A percentile compares a stretch with the other conserved stretches of the same genome.
Conservation (phyloP, 163 green algal species). For the Chlamydomonas reinhardtii region DNA sequence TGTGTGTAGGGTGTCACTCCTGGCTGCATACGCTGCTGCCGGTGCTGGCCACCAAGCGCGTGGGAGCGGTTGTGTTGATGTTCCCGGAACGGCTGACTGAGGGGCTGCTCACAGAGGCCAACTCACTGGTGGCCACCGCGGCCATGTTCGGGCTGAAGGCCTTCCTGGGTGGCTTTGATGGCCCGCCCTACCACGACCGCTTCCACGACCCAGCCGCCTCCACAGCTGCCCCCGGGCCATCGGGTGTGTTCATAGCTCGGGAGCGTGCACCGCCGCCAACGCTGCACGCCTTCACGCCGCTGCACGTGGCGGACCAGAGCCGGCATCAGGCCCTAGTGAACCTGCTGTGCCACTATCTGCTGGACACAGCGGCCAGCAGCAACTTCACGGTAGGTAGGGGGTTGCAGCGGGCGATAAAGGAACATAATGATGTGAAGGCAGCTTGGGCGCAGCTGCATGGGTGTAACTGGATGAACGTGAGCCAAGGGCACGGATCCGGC, state of each 20-base stretch:
- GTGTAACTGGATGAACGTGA: no score
- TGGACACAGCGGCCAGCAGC: background rate
- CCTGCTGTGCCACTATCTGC: slow-evolving; percentile 3
- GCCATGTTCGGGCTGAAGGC: background rate
- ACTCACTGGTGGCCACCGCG: background rate
- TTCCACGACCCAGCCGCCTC: background rate
- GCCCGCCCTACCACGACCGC: background rate
- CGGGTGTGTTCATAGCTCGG: background rate
- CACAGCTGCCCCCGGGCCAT: background rate
- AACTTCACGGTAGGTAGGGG: background rate
- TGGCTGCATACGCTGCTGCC: background rate
- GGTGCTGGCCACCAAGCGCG: background rate
- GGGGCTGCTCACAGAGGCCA: background rate
- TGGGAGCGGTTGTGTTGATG: background rate
- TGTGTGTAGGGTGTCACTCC: background rate
- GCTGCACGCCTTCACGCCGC: background rate
- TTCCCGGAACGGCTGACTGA: background rate
- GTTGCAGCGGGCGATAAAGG: no score
- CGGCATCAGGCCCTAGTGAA: background rate
- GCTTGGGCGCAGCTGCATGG: no score
- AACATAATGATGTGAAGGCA: no score
- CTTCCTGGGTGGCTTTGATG: slow-evolving; percentile 6
- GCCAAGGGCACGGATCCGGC: no score
- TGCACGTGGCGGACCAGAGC: background rate
- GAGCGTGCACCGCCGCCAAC: background rate